Base-by-base conservation (phyloP, 2,329 filamentous ascomycete species). In the Fonsecaea monophora region DNA sequence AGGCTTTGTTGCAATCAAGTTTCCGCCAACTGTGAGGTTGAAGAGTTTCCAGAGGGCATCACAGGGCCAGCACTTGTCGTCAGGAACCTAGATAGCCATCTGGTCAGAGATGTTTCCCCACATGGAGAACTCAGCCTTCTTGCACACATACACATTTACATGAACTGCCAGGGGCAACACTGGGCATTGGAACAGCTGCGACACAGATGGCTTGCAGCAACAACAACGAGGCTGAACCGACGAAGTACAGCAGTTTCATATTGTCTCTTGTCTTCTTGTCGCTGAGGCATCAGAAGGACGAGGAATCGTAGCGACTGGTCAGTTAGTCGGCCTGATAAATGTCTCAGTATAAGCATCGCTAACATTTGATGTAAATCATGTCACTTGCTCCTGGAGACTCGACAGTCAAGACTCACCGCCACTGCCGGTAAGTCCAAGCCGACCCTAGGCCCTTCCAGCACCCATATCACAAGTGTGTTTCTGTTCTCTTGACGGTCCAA, bases 61-160 rank as follows among this genome's bases (percentile, higher is more conserved):
- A 0, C 73, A 72, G 2, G 78, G 77, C 78, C 77, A 80, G 68
- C 79, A 81, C 18, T 42, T 63, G 55, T 79, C 71, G 45, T 42
- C 65, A n/a, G 72, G 73, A 30, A 67, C 68, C 73, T 76, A 32
- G 30, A 32, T 32, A 53, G 35, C 53, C 30, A 55, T 55, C 21
- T 18, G 18, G 7, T 18, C 30, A 55, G 53, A 55, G 7, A 25
- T 32, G 32, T 32, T 18, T 18, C 12, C 15, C 6, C 42, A 21
- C 18, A 32, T 50, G 21, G 21, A 12, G 18, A 21, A 50, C 18
- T 8, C 7, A 50, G 21, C 18, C 18, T 50, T 50, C 18, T 50
- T 12, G 45, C 10, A 50, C 13, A 25, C 45, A 50, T 50, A 50
- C 45, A 9, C 45, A 50, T 50, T 50, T 50, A 21, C 45, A 50